Conservation (phyloP, 352 stramenopile species). For the Globisporangium canariense region DNA sequence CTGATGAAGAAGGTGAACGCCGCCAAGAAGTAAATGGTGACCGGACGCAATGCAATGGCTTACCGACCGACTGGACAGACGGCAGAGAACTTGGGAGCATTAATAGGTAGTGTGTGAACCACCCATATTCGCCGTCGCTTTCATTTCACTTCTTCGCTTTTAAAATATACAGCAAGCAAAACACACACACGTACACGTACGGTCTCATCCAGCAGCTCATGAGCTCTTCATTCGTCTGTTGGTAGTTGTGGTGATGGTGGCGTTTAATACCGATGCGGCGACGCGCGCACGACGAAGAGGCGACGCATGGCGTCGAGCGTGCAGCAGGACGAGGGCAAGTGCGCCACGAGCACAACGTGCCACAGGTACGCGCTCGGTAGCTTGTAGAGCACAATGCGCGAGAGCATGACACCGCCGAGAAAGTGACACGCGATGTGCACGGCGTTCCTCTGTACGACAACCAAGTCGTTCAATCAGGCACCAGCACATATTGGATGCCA, state of each 20-base stretch:
- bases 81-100: constrained; percentile 8
- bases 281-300: constrained; percentile 30
- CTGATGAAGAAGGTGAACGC: constrained; percentile 92
- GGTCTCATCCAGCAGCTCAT: not conserved
- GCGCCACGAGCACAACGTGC: constrained; percentile 37
- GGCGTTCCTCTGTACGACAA: constrained; percentile 35
- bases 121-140: constrained; percentile 12
- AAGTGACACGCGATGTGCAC: constrained; percentile 60
- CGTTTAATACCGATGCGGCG: constrained; percentile 18
- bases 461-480: not conserved
- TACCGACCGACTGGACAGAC: not conserved
- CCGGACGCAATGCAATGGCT: not conserved
- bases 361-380: constrained; percentile 42
- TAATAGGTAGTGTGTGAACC: constrained; percentile 13
- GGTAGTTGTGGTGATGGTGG: not conserved
- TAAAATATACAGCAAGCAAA: constrained; percentile 29
- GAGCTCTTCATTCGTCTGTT: not conserved
- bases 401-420: constrained; percentile 56
- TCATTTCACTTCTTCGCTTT: constrained; percentile 33
- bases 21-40: constrained; percentile 18
- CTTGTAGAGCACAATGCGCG: constrained; percentile 43
- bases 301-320: constrained; percentile 24
- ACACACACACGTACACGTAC: constrained; percentile 12
- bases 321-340: constrained; percentile 32
- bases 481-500: not conserved